Base-by-base conservation (phyloP, 805 yeast species). In the Phaffomyces antillensis region DNA sequence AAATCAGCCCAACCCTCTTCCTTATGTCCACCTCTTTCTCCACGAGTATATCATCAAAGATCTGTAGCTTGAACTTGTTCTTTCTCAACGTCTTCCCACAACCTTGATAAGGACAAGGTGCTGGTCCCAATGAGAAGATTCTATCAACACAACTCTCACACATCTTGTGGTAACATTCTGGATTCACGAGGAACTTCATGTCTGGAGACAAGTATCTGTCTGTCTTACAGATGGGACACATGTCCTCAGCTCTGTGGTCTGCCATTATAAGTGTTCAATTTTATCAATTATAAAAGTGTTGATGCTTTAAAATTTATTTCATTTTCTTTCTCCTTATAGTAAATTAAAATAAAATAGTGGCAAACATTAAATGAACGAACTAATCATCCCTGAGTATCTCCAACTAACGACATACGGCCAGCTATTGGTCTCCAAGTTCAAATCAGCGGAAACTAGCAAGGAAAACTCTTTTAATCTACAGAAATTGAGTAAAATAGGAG, bases 201-300 rank as follows among this genome's bases (percentile, higher is more conserved):
- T 90, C 88, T 24, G 98, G 98, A 38, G 96, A 87, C 49, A 93
- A 72, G 63, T 93, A 93, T 62, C 90, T 71, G 65, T 91, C 96
- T 39, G 97, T 88, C 66, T 91, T 88, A 73, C 99, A 93, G 58
- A 93, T 88, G 28, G 98, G 98, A 71, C 99, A 93, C 80, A 90
- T 84, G 63, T 87, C 96, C 70, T 73, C 72, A 43, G 75, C 60
- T 13, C 40, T 16, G 10, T 39, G 28, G 20, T 44, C 44, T n/a
- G 37, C 15, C 36, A 41, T 34, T 34, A n/a, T 9, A 36, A 11
- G 18, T 17, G 17, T 35, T 20, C 6, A 20, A n/a, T n/a, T n/a
- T 4, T 20, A 20, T 20, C 17, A 34, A 4, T 18, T 7, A 34
- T 17, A 28, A 28, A 13, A 11, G 31, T 11, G 15, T 28, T 28